A percentile compares a stretch with the other conserved stretches of the same genome.
Evolutionary conservation across 345 rosid genomes (phyloP).

Genomic region (Mercurialis annua): DNA sequence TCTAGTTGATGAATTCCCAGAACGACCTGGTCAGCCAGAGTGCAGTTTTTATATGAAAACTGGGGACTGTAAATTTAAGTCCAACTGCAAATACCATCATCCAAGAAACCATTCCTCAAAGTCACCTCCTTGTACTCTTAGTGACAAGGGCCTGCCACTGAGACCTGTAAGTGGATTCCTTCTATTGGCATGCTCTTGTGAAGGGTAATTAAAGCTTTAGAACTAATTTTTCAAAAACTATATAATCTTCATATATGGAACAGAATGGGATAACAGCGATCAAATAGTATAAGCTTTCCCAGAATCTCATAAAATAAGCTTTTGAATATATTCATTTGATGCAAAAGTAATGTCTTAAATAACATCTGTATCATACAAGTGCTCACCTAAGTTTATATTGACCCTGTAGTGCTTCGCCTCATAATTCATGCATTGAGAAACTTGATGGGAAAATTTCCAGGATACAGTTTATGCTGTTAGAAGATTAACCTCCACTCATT

Average conservation of each 20-base stretch:
- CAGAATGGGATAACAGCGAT: neutral
- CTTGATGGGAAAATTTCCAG: neutral
- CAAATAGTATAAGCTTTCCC: neutral
- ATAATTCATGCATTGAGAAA: neutral
- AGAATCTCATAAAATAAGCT: no score
- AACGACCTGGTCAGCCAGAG: conserved; percentile 90
- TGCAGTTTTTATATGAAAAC: conserved; percentile 74
- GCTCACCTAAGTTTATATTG: neutral
- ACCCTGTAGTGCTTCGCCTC: neutral
- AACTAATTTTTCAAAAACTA: neutral
- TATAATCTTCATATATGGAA: neutral
- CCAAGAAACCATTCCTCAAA: conserved; percentile 56
- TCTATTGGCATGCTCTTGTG: conserved; percentile 4
- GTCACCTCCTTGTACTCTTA: conserved; percentile 50
- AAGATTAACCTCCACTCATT: neutral
- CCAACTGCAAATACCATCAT: conserved; percentile 86
- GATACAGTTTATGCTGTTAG: neutral
- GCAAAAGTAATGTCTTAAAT: neutral
- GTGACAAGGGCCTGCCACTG: conserved; percentile 87
- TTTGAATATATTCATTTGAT: neutral
- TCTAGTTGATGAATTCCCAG: conserved; percentile 72
- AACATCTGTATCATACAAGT: neutral
- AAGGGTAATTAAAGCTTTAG: neutral
- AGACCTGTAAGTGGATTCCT: conserved; percentile 73
- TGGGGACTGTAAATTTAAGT: conserved; percentile 86